Conservation (phyloP, 2,329 filamentous ascomycete genomes). For the Blastomyces parvus region DNA sequence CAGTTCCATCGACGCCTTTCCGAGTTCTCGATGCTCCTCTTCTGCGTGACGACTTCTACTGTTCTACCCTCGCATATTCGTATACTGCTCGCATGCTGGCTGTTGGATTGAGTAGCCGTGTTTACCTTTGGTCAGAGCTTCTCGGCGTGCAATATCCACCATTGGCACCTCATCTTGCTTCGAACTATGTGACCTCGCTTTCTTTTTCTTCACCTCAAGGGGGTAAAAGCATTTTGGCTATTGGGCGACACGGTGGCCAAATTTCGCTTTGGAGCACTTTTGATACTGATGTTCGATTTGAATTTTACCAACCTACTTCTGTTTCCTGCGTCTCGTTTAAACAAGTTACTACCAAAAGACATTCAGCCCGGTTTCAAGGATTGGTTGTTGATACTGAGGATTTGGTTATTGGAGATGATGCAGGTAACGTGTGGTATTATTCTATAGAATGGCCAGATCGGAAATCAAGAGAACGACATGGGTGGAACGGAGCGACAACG, state of each 20-base stretch:
- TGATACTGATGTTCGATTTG: constrained; percentile 57
- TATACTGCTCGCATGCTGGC: constrained; percentile 64
- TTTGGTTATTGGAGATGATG: constrained; percentile 74
- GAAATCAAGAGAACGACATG: constrained; percentile 52
- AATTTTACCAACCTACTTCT: constrained; percentile 59
- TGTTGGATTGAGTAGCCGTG: constrained; percentile 65
- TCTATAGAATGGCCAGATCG: constrained; percentile 67
- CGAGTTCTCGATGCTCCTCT: constrained; percentile 81
- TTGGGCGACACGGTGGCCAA: constrained; percentile 67
- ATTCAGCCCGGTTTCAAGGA: constrained; percentile 41
- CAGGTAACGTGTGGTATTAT: constrained; percentile 78
- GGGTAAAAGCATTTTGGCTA: constrained; percentile 68
- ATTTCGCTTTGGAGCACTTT: constrained; percentile 69
- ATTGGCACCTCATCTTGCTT: constrained; percentile 41
- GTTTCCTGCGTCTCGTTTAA: constrained; percentile 77
- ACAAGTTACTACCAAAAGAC: constrained; percentile 47
- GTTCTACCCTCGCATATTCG: constrained; percentile 80
- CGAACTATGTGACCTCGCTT: constrained; percentile 66
- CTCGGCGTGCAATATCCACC: constrained; percentile 54
- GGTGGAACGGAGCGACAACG: constrained; percentile 69
- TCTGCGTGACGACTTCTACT: constrained; percentile 93
- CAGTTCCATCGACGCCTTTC: constrained; percentile 64
- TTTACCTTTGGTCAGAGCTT: constrained; percentile 84
- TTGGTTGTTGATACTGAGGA: constrained; percentile 62
- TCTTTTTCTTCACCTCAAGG: constrained; percentile 77